A percentile compares a stretch with the other conserved stretches of the same genome.
Evolutionary conservation across 192 early-diverging fungal genomes (phyloP).

Genomic region (Umbelopsis sp.): DNA sequence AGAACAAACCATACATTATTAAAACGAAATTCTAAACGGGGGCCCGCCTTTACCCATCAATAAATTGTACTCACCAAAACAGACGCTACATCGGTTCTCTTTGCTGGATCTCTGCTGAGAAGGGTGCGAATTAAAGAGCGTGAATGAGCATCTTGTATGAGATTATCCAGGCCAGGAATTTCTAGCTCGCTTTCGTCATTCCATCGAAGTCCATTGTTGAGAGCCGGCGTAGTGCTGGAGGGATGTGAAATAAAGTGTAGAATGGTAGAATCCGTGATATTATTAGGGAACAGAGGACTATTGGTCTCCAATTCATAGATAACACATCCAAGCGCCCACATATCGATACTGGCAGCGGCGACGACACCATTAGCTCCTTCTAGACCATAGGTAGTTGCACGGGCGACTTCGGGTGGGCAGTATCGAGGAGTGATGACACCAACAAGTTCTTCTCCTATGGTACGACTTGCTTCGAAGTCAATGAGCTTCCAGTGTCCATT

Average conservation of each 20-base stretch:
- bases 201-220: constrained; percentile 49
- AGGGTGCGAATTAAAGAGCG: constrained; percentile 42
- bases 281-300: constrained; percentile 43
- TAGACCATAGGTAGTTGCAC: constrained; percentile 47
- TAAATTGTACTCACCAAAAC: constrained; percentile 37
- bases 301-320: constrained; percentile 51
- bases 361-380: constrained; percentile 46
- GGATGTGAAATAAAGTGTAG: constrained; percentile 53
- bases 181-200: constrained; percentile 39
- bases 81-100: constrained; percentile 40
- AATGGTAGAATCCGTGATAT: constrained; percentile 47
- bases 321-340: constrained; percentile 55
- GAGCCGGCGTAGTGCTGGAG: constrained; percentile 43
- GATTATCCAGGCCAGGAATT: constrained; percentile 44
- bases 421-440: constrained; percentile 52
- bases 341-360: constrained; percentile 48
- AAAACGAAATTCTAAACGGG: neutral
- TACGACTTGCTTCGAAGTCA: constrained; percentile 50
- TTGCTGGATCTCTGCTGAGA: constrained; percentile 41
- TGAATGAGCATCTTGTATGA: constrained; percentile 37
- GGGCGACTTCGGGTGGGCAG: constrained; percentile 52
- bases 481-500: constrained; percentile 50
- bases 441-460: constrained; percentile 47
- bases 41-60: neutral
- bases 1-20: neutral